These are phyloP conservation scores for Calonectria leucothoes DNA, from an alignment of 2,329 filamentous ascomycete genomes.

Conservation along the genomic window DNA sequence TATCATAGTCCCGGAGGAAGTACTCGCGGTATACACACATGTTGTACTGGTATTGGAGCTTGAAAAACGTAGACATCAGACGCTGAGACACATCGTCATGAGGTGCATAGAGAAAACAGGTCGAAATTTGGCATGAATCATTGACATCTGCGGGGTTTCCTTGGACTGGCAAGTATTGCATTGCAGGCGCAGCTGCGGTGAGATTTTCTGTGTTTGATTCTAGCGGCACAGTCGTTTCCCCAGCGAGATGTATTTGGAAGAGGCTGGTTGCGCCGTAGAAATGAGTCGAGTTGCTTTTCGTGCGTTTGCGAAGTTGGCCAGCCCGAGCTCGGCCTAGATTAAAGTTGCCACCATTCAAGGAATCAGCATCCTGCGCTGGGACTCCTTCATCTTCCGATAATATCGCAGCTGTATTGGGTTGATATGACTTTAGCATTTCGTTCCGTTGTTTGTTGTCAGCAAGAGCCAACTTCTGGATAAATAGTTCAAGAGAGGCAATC, in stretches of 20 bases:
- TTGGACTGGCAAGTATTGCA: background rate
- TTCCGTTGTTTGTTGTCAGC: slow-evolving; percentile 53
- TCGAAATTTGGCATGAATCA: slow-evolving; percentile 25
- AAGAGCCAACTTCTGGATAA: slow-evolving; percentile 56
- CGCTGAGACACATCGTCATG: slow-evolving; percentile 56
- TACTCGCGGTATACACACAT: slow-evolving; percentile 64
- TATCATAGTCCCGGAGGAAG: slow-evolving; percentile 61
- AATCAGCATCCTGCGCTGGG: slow-evolving; percentile 26
- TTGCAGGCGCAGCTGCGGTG: background rate
- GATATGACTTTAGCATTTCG: slow-evolving; percentile 51
- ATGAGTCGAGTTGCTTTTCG: slow-evolving; percentile 53
- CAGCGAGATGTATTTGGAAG: slow-evolving; percentile 51
- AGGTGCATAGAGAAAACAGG: slow-evolving; percentile 50
- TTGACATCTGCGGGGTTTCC: slow-evolving; percentile 4
- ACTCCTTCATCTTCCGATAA: slow-evolving; percentile 25
- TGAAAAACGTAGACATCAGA: slow-evolving; percentile 61
- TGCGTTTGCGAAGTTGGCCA: slow-evolving; percentile 44
- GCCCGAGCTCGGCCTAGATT: slow-evolving; percentile 45
- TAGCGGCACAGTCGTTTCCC: slow-evolving; percentile 21
- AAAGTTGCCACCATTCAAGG: slow-evolving; percentile 37
- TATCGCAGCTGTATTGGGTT: slow-evolving; percentile 40
- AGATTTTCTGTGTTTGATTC: background rate
- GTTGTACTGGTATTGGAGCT: slow-evolving; percentile 59
- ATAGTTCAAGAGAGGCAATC: slow-evolving; percentile 56
- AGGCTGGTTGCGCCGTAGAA: slow-evolving; percentile 62